Evolutionary conservation across 257 asterid genomes (phyloP), one percentile per base, ranked within the genome.

Genomic region (Solanum sejunctum): DNA sequence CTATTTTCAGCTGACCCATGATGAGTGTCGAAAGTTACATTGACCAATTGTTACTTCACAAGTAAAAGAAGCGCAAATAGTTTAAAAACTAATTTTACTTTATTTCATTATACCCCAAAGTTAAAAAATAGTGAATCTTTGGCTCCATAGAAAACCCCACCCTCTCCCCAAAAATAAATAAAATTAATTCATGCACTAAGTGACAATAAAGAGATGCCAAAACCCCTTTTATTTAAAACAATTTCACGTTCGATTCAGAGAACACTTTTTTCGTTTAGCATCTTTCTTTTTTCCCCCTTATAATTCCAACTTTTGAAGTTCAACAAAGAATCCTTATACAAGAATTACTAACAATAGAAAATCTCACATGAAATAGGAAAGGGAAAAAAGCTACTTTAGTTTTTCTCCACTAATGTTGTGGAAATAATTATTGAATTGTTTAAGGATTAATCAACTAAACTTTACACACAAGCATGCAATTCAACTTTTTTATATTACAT

Each of bases 381-480:
- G 72, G 39, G 45, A 64, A 32, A 66, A 89, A 90, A 86, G 71
- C 70, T 69, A 85, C 91, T 90, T 92, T 61, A 11, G 12, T 11
- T 61, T 88, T 86, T 86, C 89, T 88, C 89, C 90, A 87, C 90
- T 89, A 87, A 87, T 81, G 84, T 81, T 80, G 86, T 89, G 88
- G 85, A 82, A 82, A 77, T 85, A 55, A 81, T 85, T 88, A 78
- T 84, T 54, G 84, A 78, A 73, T 80, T 85, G 45, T 51, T 73
- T 84, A 61, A 72, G 58, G 85, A 64, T 83, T 83, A 81, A 84
- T 69, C 66, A 56, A 26, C 52, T 51, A 88, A 82, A 87, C 92
- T 90, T 93, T 89, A 88, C 91, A 90, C 89, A 85, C 47, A 91
- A 89, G 92, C 61, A 77, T 77, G 82, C 92, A 89, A 69, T 90